Conservation (phyloP, 306 rosid genomes). For the Cicer cuneatum region DNA sequence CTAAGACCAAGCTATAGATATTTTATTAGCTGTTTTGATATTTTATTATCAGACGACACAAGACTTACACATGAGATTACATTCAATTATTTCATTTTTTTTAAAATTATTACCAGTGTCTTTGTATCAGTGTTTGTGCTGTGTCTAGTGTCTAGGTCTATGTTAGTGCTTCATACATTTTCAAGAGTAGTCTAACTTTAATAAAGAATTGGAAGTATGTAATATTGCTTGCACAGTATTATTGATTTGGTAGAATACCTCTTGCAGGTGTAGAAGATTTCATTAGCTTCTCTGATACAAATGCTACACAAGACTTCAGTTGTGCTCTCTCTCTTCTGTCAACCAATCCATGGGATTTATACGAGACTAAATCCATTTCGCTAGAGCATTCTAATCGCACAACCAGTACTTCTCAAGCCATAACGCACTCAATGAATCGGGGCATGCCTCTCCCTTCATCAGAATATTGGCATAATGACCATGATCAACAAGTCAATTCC, state of each 20-base stretch:
- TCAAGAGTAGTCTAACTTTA: not conserved
- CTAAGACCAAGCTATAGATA: not conserved
- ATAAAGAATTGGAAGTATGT: conserved; percentile 1
- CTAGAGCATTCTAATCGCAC: conserved; percentile 44
- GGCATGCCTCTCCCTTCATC: conserved; percentile 53
- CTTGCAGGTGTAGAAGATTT: conserved; percentile 66
- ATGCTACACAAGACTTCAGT: conserved; percentile 57
- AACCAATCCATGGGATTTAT: conserved; percentile 64
- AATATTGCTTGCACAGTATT: not conserved
- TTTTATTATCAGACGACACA: not conserved
- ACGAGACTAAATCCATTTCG: conserved; percentile 50
- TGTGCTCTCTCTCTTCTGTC: conserved; percentile 99
- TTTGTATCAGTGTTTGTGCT: no score
- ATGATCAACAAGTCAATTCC: conserved; percentile 48
- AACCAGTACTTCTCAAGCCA: conserved; percentile 44
- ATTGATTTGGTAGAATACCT: conserved; percentile 13
- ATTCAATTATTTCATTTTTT: no score
- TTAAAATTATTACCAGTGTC: no score
- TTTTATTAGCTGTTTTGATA: not conserved
- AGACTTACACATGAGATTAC: no score
- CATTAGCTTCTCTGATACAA: conserved; percentile 49
- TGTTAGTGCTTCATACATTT: no score
- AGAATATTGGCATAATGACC: conserved; percentile 55
- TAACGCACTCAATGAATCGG: conserved; percentile 43
- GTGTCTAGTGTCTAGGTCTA: no score